Conservation (phyloP, 2,329 filamentous ascomycete species). For the Cordyceps tenuipes region DNA sequence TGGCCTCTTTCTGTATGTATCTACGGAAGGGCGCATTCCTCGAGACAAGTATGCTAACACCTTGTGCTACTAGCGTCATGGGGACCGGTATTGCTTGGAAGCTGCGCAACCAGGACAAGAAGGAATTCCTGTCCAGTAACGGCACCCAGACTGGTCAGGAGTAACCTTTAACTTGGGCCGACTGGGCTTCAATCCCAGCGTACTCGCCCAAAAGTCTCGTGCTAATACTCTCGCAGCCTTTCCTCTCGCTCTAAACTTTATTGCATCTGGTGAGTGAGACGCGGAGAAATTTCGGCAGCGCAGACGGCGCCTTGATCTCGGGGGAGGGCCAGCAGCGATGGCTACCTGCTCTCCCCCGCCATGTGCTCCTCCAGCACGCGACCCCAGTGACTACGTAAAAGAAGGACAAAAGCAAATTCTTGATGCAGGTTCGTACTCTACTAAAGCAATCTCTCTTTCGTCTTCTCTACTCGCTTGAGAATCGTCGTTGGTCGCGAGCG, state of each 20-base stretch:
- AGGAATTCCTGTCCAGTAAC: conserved; percentile 66
- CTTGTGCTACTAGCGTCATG: conserved; percentile 40
- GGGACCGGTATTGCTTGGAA: conserved; percentile 53
- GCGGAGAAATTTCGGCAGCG: conserved; percentile 19
- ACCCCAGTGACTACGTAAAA: not conserved
- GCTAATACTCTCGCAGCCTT: conserved; percentile 48
- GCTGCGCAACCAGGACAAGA: conserved; percentile 56
- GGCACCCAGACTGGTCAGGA: conserved; percentile 74
- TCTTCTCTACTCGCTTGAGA: conserved; percentile 21
- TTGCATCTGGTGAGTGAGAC: conserved; percentile 75
- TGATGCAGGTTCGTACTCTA: conserved; percentile 34
- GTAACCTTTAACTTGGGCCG: conserved; percentile 11
- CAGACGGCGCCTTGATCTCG: conserved; percentile 16
- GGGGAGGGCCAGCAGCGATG: conserved; percentile 54
- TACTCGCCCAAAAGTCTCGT: not conserved
- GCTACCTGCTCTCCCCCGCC: not conserved
- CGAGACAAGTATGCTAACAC: not conserved
- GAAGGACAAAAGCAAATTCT: not conserved
- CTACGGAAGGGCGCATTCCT: not conserved
- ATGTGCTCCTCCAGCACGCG: not conserved
- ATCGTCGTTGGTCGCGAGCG: not conserved
- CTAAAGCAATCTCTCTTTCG: conserved; percentile 25
- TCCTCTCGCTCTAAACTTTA: conserved; percentile 79
- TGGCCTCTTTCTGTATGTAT: conserved; percentile 62
- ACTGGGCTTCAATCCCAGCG: conserved; percentile 10